Conservation (phyloP, 768 basidiomycete species). For the Wakefieldia striispora region DNA sequence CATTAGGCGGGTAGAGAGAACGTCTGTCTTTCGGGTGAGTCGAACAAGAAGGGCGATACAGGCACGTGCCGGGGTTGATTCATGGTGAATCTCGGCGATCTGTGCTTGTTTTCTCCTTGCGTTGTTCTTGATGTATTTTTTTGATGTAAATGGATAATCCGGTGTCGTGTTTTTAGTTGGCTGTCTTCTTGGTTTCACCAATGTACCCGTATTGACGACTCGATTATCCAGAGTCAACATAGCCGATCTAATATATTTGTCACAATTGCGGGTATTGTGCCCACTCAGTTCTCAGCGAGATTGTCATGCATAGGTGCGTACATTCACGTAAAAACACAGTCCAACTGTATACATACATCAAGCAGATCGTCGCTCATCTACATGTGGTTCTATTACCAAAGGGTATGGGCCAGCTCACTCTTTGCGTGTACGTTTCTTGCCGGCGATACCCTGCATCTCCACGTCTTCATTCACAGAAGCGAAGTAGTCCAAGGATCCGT, state of each 20-base stretch:
- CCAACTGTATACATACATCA: conserved; percentile 3
- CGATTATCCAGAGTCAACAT: too few species aligned
- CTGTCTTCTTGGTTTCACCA: not conserved
- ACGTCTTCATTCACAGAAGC: conserved; percentile 26
- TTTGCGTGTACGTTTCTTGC: conserved; percentile 59
- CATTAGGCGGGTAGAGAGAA: conserved; percentile 1
- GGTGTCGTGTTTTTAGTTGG: not conserved
- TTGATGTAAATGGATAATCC: not conserved
- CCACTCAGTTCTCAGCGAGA: too few species aligned
- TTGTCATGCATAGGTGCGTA: not conserved
- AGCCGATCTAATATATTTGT: not conserved
- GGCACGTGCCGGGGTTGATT: not conserved
- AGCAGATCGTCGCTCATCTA: not conserved
- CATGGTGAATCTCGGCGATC: not conserved
- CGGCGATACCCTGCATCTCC: conserved; percentile 37
- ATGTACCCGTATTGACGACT: not conserved
- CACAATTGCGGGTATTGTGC: not conserved
- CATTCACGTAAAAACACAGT: not conserved
- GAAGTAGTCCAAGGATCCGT: conserved; percentile 75
- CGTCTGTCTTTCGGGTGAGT: not conserved
- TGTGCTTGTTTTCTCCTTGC: not conserved
- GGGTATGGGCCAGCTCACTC: conserved; percentile 33
- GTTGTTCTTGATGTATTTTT: not conserved
- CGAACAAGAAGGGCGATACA: not conserved
- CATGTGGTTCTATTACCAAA: not conserved